Base-by-base conservation (phyloP, 805 yeast species). In the Suhomyces sp. region DNA sequence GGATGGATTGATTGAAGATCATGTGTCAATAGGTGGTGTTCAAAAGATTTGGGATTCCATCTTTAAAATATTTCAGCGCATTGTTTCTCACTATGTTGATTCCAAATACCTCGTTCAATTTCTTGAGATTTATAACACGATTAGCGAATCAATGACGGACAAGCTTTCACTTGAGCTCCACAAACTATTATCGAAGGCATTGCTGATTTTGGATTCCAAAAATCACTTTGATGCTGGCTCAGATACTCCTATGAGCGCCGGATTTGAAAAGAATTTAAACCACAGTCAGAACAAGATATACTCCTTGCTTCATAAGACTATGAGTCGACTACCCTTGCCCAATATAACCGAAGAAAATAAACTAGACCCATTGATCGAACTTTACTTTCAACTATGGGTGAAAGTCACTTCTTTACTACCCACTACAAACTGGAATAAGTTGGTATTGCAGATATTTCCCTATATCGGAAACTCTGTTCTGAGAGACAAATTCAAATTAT, bases 401-500 rank as follows among this genome's bases (percentile, higher is more conserved):
- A 47, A 53, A 29, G 58, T 50, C 24, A 53, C 60, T n/a, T 56
- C 52, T 41, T 46, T 61, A 5, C 54, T 57, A 13, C 57, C 53
- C 19, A 57, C 51, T 42, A 58, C 53, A 22, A 71, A 59, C 53
- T 75, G 80, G 80, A 71, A 70, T 47, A 61, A 61, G 44, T 54
- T 75, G 44, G 60, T 70, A 27, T 61, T 72, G 23, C 80, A 73
- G 50, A 66, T 64, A 31, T 75, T 60, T 55, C 74, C 77, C 1
- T 75, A 73, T 51, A 58, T 71, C 47, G 80, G 80, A 3, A 74
- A 74, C 51, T 50, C 62, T 0, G 59, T 61, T 24, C 75, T 72
- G 73, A 54, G 79, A 54, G 67, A 67, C 6, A 64, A 66, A 50
- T 74, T 70, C 57, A 53, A 62, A 2, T 53, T 71, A 46, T 67